Evolutionary conservation across 768 basidiomycete genomes (phyloP), one percentile per base, ranked within the genome.

Genomic region (Lyophyllum decastes): DNA sequence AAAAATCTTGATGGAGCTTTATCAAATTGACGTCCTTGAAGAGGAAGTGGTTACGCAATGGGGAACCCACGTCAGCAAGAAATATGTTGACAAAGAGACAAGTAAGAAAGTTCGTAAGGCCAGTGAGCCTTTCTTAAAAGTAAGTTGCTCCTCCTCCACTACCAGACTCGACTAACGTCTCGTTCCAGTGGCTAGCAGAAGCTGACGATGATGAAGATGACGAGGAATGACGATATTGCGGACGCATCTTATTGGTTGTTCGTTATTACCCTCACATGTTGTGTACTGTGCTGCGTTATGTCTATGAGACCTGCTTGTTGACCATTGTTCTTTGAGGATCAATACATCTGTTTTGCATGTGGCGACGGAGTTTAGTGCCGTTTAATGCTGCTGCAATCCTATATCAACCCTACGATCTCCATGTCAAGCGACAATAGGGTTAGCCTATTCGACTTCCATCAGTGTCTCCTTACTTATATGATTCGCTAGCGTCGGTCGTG

Each of bases 71-170:
- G 93, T 95, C 69, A 92, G 89, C 76, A 96, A 91, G 82, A 97
- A 98, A 77, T 96, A 94, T 68, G 92, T 95, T 45, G 92, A 96
- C 74, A 94, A 90, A 75, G 95, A 98, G 25, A 89, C 85, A 46
- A 92, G 90, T 73, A 98, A 98, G 85, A 95, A 87, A 75, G 95
- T 99, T 51, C 82, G 95, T 65, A 96, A 95, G 79, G 94, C 94
- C 12, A 90, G 91, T 62, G 94, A 93, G 71, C 94, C 95, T 0
- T 98, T 98, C 80, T 76, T 98, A 69, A 94, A 95, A 82, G 91
- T 91, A 61, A 48, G 79, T 66, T 21, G 52, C 22, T 12, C 35
- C 51, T 35, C 52, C 17, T 49, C 14, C 25, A 50, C 2, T n/a
- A 14, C 52, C 26, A 11, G 19, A 53, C 17, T 2, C 7, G 26